A percentile compares a stretch with the other conserved stretches of the same genome.
Conservation (phyloP, 768 basidiomycete species). For the Rhodotorula toruloides region DNA sequence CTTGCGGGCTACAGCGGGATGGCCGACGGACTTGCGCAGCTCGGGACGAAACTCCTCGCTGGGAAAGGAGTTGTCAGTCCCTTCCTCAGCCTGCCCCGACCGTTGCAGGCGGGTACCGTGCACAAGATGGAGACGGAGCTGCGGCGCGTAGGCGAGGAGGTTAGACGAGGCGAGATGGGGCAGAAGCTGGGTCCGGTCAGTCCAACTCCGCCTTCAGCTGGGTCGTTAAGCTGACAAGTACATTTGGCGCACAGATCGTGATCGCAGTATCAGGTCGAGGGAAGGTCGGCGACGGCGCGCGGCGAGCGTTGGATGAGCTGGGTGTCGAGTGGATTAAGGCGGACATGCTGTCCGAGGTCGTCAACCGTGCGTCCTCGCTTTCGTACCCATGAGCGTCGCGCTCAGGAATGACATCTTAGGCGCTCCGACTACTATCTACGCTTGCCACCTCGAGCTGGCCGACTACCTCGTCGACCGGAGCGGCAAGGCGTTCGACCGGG, state of each 20-base stretch:
- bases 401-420: slow-evolving; percentile 46
- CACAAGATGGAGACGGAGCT: slow-evolving; percentile 56
- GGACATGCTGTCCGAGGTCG: slow-evolving; percentile 57
- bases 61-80: slow-evolving; percentile 68
- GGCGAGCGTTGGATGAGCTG: slow-evolving; percentile 66
- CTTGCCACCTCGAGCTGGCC: slow-evolving; percentile 43
- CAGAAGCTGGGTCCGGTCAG: slow-evolving; percentile 64
- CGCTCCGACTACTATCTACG: slow-evolving; percentile 55
- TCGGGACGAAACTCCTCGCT: slow-evolving; percentile 72
- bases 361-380: slow-evolving; percentile 53
- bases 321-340: slow-evolving; percentile 60
- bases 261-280: slow-evolving; percentile 56
- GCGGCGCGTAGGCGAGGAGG: slow-evolving; percentile 56
- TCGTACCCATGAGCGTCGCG: background rate
- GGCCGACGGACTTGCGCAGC: slow-evolving; percentile 70
- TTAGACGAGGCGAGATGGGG: slow-evolving; percentile 59
- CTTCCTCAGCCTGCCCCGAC: slow-evolving; percentile 74
- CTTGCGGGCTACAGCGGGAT: slow-evolving; percentile 77
- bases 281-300: slow-evolving; percentile 72
- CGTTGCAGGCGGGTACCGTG: slow-evolving; percentile 65
- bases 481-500: slow-evolving; percentile 58
- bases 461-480: slow-evolving; percentile 64
- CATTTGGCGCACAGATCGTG: slow-evolving; percentile 3
- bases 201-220: slow-evolving; percentile 47
- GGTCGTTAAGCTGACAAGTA: background rate